Evolutionary conservation across 2,329 filamentous ascomycete species (phyloP).

Genomic region (Pseudogymnoascus sp.): DNA sequence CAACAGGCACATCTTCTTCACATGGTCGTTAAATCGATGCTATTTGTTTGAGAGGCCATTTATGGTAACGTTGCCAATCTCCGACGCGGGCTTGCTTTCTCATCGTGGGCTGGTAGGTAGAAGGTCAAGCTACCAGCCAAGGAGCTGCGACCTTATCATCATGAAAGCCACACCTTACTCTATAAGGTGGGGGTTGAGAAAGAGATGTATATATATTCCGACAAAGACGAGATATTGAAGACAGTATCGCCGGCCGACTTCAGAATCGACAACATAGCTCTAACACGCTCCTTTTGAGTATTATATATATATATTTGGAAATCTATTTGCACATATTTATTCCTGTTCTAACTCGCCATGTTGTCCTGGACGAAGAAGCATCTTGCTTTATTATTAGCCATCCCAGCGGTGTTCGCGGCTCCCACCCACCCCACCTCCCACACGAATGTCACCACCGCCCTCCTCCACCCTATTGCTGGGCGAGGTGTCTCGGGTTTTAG

Average conservation of each 20-base stretch:
- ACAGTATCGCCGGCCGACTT: constrained; percentile 2
- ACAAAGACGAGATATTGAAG: not conserved
- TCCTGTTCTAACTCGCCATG: not conserved
- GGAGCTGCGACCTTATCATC: not conserved
- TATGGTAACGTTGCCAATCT: constrained; percentile 2
- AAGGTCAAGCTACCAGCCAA: constrained; percentile 2
- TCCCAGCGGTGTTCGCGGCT: not conserved
- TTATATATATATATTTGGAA: not conserved
- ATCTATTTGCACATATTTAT: not conserved
- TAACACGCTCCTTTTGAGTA: not conserved
- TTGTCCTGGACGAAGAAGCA: constrained; percentile 8
- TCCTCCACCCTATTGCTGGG: not conserved
- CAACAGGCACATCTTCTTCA: not conserved
- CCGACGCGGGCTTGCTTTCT: not conserved
- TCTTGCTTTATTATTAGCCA: not conserved
- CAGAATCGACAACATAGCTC: constrained; percentile 1
- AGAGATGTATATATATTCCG: not conserved
- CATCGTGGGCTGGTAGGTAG: not conserved
- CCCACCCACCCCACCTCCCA: not conserved
- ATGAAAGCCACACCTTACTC: not conserved
- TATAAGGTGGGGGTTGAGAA: not conserved
- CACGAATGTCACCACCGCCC: not conserved
- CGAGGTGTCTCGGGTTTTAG: constrained; percentile 12
- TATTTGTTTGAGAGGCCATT: not conserved
- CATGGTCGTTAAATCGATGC: not conserved